These are phyloP conservation scores for Candida mesenterica DNA, from an alignment of 1,139 yeast genomes.

Conservation along the genomic window DNA sequence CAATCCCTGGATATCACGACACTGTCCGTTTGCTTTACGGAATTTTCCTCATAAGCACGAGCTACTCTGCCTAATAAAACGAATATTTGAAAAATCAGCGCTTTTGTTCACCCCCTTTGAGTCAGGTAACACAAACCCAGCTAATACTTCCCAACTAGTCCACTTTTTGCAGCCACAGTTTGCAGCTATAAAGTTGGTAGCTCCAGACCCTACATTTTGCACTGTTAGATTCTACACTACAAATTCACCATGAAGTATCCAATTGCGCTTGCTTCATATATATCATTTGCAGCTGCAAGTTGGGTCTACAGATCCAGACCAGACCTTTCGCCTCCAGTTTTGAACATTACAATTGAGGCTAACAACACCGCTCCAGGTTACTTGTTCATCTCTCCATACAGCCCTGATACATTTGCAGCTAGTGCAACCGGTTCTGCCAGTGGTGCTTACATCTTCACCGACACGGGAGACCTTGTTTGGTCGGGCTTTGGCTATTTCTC, in stretches of 20 bases:
- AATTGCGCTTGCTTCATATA: not conserved
- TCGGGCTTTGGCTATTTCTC: conserved; percentile 31
- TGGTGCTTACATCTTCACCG: conserved; percentile 31
- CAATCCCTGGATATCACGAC: too few species aligned
- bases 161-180: conserved; percentile 1
- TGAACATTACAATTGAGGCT: conserved; percentile 30
- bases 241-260: not conserved
- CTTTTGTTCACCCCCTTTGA: too few species aligned
- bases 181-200: too few species aligned
- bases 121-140: too few species aligned
- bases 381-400: conserved; percentile 32
- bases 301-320: conserved; percentile 33
- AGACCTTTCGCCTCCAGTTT: conserved; percentile 31
- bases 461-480: conserved; percentile 35
- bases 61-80: too few species aligned
- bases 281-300: conserved; percentile 17
- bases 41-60: too few species aligned
- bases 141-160: too few species aligned
- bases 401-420: conserved; percentile 5
- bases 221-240: too few species aligned
- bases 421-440: conserved; percentile 17
- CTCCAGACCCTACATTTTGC: too few species aligned
- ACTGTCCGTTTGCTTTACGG: too few species aligned
- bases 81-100: too few species aligned
- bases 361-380: conserved; percentile 24